A percentile compares a stretch with the other conserved stretches of the same genome.
Conservation (phyloP, 2,329 filamentous ascomycete genomes). For the Pochonia chlamydosporia region DNA sequence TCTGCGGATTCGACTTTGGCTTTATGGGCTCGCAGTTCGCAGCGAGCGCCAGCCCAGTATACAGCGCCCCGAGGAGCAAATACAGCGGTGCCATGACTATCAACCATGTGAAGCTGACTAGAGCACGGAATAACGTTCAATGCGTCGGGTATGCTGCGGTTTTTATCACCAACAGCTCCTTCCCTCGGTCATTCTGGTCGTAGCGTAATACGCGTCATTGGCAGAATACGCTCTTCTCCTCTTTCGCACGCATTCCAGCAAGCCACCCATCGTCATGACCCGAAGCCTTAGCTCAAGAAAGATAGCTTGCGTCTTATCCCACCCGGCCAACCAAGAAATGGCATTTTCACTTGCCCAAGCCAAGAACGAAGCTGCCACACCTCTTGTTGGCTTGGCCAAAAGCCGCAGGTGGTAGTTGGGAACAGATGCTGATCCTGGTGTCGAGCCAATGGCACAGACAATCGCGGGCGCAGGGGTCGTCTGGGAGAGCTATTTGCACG, state of each 20-base stretch:
- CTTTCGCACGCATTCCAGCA: not conserved
- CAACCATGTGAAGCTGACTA: no score
- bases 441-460: not conserved
- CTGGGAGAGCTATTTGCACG: no score
- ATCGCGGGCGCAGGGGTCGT: not conserved
- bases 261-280: not conserved
- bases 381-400: not conserved
- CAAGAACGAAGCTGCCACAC: no score
- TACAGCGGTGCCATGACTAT: not conserved
- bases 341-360: no score
- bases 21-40: slow-evolving; percentile 7
- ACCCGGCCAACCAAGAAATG: no score
- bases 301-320: not conserved
- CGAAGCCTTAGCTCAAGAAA: no score
- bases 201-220: no score
- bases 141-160: no score
- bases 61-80: not conserved
- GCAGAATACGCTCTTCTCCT: not conserved
- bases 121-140: no score
- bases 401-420: not conserved
- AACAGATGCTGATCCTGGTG: not conserved
- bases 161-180: no score
- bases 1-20: slow-evolving; percentile 11
- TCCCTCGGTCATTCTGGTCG: not conserved
- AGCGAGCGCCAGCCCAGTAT: slow-evolving; percentile 1